Conservation (phyloP, 2,329 filamentous ascomycete species). For the Alternaria postmessia region DNA sequence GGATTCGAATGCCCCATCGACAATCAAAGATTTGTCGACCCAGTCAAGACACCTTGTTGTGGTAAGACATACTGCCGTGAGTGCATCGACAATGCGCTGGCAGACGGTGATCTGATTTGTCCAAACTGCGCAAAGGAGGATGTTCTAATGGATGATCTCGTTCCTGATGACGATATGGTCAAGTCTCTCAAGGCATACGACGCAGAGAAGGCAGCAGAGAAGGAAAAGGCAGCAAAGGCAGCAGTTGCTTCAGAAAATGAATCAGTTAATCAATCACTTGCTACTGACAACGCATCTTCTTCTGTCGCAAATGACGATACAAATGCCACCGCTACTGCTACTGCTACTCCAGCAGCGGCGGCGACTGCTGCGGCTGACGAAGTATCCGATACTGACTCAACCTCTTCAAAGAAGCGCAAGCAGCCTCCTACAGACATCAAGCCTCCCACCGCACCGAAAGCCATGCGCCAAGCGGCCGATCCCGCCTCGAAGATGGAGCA, state of each 20-base stretch:
- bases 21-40: conserved; percentile 97
- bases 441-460: conserved; percentile 56
- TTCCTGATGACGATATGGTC: conserved; percentile 75
- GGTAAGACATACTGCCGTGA: conserved; percentile 98
- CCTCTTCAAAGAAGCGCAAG: conserved; percentile 75
- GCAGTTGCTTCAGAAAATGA: conserved; percentile 34
- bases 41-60: conserved; percentile 99
- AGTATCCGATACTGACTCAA: conserved; percentile 46
- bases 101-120: conserved; percentile 97
- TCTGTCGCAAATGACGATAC: conserved; percentile 35
- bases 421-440: conserved; percentile 73
- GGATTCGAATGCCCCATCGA: conserved; percentile 95
- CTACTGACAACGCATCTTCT: conserved; percentile 21
- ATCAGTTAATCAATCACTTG: conserved; percentile 23
- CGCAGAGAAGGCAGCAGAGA: conserved; percentile 56
- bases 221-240: conserved; percentile 50
- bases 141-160: conserved; percentile 89
- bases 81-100: conserved; percentile 98
- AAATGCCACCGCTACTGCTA: conserved; percentile 35
- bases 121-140: conserved; percentile 90
- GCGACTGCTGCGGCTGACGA: conserved; percentile 45
- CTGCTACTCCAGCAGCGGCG: conserved; percentile 43
- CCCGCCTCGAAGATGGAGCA: conserved; percentile 50
- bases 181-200: conserved; percentile 81
- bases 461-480: conserved; percentile 64